Conservation (phyloP, 2,329 filamentous ascomycete genomes). For the Diaporthe humulicola region DNA sequence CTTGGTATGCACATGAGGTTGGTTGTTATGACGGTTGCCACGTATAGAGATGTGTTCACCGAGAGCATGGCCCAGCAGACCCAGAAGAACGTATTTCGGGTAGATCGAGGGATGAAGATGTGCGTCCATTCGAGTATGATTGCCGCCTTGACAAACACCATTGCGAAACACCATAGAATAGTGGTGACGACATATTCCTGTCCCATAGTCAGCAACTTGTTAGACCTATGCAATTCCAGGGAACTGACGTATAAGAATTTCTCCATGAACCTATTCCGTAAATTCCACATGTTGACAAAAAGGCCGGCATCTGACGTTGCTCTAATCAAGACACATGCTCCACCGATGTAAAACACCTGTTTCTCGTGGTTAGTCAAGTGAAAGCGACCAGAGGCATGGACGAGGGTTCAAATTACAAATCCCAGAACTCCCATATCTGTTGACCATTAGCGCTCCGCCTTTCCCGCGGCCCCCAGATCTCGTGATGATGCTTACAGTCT, state of each 20-base stretch:
- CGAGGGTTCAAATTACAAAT: background rate
- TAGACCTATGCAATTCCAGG: background rate
- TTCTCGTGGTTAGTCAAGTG: background rate
- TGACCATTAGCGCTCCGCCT: background rate
- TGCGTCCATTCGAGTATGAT: constrained; percentile 11
- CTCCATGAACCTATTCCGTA: background rate
- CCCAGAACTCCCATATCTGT: background rate
- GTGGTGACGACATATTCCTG: constrained; percentile 1
- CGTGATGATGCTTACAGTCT: background rate
- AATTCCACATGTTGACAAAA: background rate
- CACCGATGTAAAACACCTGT: background rate
- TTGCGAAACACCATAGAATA: background rate
- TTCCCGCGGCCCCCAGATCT: too few relatives aligned
- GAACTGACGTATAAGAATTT: background rate
- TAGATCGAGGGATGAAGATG: background rate
- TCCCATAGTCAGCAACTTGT: background rate
- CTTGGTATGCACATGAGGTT: background rate
- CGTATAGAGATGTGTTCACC: background rate
- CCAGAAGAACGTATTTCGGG: background rate
- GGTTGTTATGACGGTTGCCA: background rate
- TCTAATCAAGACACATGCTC: background rate
- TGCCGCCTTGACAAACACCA: background rate
- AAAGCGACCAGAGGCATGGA: background rate
- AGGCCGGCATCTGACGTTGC: background rate
- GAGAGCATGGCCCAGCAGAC: background rate